Percentiles rank a stretch among this genome's conserved stretches.
phyloP scores from a whole-genome alignment of 2,329 filamentous ascomycete species.

The Aureobasidium mangrovei region DNA sequence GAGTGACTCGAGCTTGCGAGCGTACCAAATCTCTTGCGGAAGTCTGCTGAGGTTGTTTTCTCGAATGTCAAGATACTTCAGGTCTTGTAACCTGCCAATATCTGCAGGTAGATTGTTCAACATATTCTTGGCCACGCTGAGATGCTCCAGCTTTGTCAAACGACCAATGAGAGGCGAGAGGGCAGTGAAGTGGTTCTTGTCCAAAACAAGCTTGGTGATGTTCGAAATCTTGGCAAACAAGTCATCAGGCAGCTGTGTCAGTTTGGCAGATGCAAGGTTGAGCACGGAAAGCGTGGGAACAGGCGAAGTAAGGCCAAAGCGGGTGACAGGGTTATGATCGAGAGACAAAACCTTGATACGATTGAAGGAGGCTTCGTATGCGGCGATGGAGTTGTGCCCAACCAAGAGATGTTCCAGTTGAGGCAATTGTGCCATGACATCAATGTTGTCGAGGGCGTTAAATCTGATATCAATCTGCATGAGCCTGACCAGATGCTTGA shows the following conservation, averaged over 20 bases:
- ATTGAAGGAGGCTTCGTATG: slow-evolving; percentile 81
- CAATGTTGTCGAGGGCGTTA: slow-evolving; percentile 81
- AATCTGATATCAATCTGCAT: slow-evolving; percentile 92
- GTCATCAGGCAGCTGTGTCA: slow-evolving; percentile 78
- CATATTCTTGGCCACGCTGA: slow-evolving; percentile 89
- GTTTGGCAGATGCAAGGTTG: slow-evolving; percentile 83
- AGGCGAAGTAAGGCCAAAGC: slow-evolving; percentile 71
- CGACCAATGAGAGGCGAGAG: slow-evolving; percentile 79
- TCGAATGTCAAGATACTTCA: slow-evolving; percentile 77
- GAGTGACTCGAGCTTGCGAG: slow-evolving; percentile 77
- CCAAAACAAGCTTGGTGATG: slow-evolving; percentile 76
- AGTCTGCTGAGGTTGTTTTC: slow-evolving; percentile 88
- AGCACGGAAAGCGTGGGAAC: slow-evolving; percentile 76
- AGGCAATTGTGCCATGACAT: slow-evolving; percentile 74
- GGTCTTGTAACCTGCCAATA: slow-evolving; percentile 76
- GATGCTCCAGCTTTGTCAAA: slow-evolving; percentile 72
- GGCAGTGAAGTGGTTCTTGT: slow-evolving; percentile 93
- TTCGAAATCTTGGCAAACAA: slow-evolving; percentile 82
- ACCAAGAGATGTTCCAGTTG: slow-evolving; percentile 80
- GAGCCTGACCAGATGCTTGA: slow-evolving; percentile 65
- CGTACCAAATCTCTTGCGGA: slow-evolving; percentile 94
- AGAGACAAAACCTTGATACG: slow-evolving; percentile 76
- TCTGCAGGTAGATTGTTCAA: slow-evolving; percentile 76
- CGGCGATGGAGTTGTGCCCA: slow-evolving; percentile 86
- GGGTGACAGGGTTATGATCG: slow-evolving; percentile 91